Evolutionary conservation across 1,284 basidiomycete genomes (phyloP), one percentile per base, ranked within the genome.

Genomic region (Irpex sp.): DNA sequence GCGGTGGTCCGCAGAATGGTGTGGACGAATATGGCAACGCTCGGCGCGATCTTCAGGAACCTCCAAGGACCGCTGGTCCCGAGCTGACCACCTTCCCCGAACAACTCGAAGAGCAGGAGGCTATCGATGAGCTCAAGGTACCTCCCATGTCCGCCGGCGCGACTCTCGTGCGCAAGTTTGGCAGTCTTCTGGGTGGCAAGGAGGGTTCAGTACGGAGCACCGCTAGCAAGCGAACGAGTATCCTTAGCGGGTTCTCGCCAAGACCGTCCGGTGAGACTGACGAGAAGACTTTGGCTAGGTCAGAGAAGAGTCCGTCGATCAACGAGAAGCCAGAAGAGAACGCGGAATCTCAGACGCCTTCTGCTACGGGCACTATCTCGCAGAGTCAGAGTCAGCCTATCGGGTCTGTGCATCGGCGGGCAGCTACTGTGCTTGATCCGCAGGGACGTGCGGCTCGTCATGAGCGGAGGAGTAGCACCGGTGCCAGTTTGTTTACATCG

Each of bases 381-480:
- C 80, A 83, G 59, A 90, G 89, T 72, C 82, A 88, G 72, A 89
- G 89, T 72, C 90, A 91, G 78, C 89, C 91, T 0, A 76, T 89
- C 66, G 87, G 86, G 9, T 86, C 81, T 68, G 78, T 85, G 4
- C 91, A 93, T 82, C 86, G 93, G 63, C 86, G 94, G 27, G 90
- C 92, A 6, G 90, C 93, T 71, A 94, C 96, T 9, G 87, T 95
- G 44, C 79, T 94, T 18, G 95, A 96, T 77, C 86, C 92, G 0
- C 85, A 87, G 43, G 87, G 88, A 9, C 84, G 88, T 18, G 80
- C 87, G 22, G 84, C 86, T 58, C 84, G 90, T 44, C 94, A 96
- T 78, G 93, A 96, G 74, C 84, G 95, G 74, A 84, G 96, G 74
- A 94, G 93, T 77, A 94, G 92, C 76, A 92, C 91, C 0, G 91